A percentile compares a stretch with the other conserved stretches of the same genome.
These are phyloP conservation scores for Macrophomina phaseolina DNA, from an alignment of 2,329 filamentous ascomycete genomes.

Conservation along the genomic window DNA sequence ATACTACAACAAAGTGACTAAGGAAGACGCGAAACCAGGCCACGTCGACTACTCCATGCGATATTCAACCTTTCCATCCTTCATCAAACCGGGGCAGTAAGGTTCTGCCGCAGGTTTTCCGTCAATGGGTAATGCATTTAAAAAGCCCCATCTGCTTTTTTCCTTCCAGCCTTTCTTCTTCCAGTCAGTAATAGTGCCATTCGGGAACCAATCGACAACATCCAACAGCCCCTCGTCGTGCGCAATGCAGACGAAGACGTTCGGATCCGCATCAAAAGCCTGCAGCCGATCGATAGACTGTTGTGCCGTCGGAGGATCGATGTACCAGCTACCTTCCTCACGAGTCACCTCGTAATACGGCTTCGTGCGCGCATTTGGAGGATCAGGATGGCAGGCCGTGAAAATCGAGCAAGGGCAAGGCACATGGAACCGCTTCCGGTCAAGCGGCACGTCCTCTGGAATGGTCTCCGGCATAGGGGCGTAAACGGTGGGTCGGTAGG, in stretches of 20 bases:
- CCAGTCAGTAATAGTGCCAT: constrained; percentile 34
- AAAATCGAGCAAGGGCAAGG: constrained; percentile 27
- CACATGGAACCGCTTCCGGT: constrained; percentile 8
- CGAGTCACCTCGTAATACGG: constrained; percentile 16
- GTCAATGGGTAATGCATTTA: constrained; percentile 35
- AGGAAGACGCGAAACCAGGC: too few relatives aligned
- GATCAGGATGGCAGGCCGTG: constrained; percentile 23
- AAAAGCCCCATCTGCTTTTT: constrained; percentile 36
- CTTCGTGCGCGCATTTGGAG: constrained; percentile 12
- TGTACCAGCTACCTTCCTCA: constrained; percentile 16
- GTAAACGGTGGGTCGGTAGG: constrained; percentile 35
- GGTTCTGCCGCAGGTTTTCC: constrained; percentile 24
- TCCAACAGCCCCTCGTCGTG: constrained; percentile 37
- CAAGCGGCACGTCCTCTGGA: constrained; percentile 6
- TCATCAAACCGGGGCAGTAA: constrained; percentile 16
- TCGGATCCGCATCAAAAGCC: constrained; percentile 34
- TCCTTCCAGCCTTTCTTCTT: constrained; percentile 36
- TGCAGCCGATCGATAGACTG: constrained; percentile 34
- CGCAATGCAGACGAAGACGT: constrained; percentile 37
- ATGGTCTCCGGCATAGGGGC: constrained; percentile 24
- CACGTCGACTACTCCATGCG: too few relatives aligned
- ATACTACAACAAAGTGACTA: too few relatives aligned
- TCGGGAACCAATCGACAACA: constrained; percentile 36
- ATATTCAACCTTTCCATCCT: constrained; percentile 12
- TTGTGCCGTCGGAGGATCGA: constrained; percentile 29